Percentiles rank a stretch among this genome's conserved stretches.
These are phyloP conservation scores for Anisodus acutangulus DNA, from an alignment of 257 asterid species.

Conservation along the genomic window DNA sequence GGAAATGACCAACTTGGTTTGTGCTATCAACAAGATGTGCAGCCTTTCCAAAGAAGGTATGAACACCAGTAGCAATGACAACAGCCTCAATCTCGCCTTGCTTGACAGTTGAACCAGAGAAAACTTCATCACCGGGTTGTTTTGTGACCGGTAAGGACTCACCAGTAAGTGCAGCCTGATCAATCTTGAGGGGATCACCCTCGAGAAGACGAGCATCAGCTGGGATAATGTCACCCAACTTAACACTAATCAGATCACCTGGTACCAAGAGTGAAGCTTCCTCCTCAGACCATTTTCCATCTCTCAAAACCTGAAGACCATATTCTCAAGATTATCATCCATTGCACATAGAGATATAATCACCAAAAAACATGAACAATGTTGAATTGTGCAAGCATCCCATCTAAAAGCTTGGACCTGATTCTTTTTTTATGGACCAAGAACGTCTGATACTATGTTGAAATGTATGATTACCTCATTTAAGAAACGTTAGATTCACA, in stretches of 20 bases:
- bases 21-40: constrained; percentile 92
- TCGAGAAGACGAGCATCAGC: constrained; percentile 86
- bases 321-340: constrained; percentile 1
- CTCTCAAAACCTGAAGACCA: constrained; percentile 58
- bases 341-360: neutral
- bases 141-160: constrained; percentile 79
- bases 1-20: constrained; percentile 82
- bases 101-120: constrained; percentile 87
- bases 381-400: neutral
- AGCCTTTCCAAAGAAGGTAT: constrained; percentile 86
- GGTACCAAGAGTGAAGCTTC: constrained; percentile 82
- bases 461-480: no score
- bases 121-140: constrained; percentile 61
- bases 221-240: constrained; percentile 77
- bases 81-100: constrained; percentile 90
- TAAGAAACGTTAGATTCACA: no score
- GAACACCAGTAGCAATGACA: constrained; percentile 82
- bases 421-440: neutral
- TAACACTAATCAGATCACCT: constrained; percentile 78
- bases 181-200: constrained; percentile 83
- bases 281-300: constrained; percentile 76
- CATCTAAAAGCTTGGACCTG: neutral
- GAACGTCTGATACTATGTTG: neutral
- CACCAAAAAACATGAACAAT: neutral
- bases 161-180: constrained; percentile 85